These are phyloP conservation scores for Martiniozyma asiatica DNA, from an alignment of 1,139 yeast genomes.

Conservation along the genomic window DNA sequence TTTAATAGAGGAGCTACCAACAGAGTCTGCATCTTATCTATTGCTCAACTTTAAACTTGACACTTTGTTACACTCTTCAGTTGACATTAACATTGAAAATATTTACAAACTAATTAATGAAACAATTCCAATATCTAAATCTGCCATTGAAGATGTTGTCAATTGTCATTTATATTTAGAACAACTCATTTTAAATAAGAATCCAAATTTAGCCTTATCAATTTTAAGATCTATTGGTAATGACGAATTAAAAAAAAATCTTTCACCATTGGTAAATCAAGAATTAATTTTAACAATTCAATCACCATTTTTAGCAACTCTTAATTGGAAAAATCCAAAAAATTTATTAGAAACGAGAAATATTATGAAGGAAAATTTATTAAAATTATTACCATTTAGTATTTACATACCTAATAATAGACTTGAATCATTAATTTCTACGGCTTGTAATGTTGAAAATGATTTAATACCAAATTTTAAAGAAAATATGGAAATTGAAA, in stretches of 20 bases:
- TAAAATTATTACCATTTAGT: slow-evolving; percentile 36
- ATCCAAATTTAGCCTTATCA: slow-evolving; percentile 1
- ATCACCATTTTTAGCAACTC: not conserved
- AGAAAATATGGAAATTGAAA: slow-evolving; percentile 2
- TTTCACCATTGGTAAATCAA: slow-evolving; percentile 4
- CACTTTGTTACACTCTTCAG: no score
- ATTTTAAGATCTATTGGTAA: slow-evolving; percentile 1
- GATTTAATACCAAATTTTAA: slow-evolving; percentile 10
- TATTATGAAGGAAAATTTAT: slow-evolving; percentile 30
- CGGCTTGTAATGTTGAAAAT: slow-evolving; percentile 38
- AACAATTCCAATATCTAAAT: no score
- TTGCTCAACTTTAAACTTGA: no score
- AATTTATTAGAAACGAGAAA: slow-evolving; percentile 25
- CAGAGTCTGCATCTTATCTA: no score
- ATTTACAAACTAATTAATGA: no score
- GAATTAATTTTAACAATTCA: no score
- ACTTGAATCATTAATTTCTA: slow-evolving; percentile 35
- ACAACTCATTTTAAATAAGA: slow-evolving; percentile 2
- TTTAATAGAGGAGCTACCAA: no score
- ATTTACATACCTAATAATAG: slow-evolving; percentile 43
- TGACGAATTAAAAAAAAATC: not conserved
- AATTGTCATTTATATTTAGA: slow-evolving; percentile 5
- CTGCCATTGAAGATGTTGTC: slow-evolving; percentile 1
- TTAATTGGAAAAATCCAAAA: slow-evolving; percentile 15
- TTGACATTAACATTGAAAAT: no score